Conservation (phyloP, 768 basidiomycete genomes). For the Clathrus columnatus region DNA sequence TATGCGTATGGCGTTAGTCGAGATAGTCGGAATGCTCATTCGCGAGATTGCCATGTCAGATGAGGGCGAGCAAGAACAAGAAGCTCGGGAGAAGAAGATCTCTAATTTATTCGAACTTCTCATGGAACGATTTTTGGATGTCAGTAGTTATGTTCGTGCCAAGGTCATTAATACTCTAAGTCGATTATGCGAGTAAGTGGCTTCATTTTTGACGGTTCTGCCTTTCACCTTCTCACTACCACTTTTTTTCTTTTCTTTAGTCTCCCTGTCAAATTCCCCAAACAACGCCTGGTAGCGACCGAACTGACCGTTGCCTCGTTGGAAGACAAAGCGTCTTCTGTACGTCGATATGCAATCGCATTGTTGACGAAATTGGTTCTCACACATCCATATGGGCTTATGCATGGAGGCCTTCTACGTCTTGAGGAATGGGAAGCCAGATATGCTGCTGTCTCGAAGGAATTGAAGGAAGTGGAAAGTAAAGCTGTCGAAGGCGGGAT, state of each 20-base stretch:
- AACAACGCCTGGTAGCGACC: constrained; percentile 71
- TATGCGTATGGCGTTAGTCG: constrained; percentile 91
- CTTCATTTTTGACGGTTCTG: background rate
- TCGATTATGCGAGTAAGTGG: constrained; percentile 59
- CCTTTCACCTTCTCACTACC: background rate
- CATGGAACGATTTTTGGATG: constrained; percentile 79
- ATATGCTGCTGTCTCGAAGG: constrained; percentile 50
- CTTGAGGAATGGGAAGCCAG: constrained; percentile 64
- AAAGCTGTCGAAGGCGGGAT: constrained; percentile 37
- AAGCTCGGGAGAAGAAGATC: constrained; percentile 60
- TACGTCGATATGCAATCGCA: constrained; percentile 76
- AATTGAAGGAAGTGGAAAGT: constrained; percentile 66
- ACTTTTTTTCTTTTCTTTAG: constrained; percentile 18
- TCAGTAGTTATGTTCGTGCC: constrained; percentile 83
- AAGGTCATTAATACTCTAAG: constrained; percentile 76
- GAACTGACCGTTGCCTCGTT: constrained; percentile 69
- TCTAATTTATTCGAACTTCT: constrained; percentile 74
- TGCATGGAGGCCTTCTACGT: constrained; percentile 77
- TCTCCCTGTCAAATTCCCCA: constrained; percentile 71
- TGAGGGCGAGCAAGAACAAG: constrained; percentile 30
- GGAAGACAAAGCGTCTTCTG: constrained; percentile 83
- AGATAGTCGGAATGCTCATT: constrained; percentile 81
- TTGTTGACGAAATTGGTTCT: constrained; percentile 64
- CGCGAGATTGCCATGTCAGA: constrained; percentile 60
- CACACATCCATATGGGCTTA: constrained; percentile 83